Conservation (phyloP, 768 basidiomycete genomes). For the Polyporus arcularius region DNA sequence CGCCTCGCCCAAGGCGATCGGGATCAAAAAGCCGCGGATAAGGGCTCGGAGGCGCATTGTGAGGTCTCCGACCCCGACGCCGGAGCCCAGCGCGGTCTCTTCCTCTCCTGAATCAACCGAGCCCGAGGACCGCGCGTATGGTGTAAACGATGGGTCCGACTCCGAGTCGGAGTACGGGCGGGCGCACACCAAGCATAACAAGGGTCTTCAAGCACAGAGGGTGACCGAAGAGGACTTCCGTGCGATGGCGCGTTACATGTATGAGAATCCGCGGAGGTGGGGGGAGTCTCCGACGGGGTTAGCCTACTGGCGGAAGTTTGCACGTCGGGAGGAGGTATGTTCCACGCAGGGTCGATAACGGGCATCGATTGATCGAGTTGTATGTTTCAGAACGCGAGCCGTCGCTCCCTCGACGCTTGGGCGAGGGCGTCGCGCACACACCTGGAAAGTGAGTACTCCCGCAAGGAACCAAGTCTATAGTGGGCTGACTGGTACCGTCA, state of each 20-base stretch:
- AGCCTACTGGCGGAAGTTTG: not conserved
- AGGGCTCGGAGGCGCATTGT: no score
- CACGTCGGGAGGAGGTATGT: not conserved
- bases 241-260: constrained; percentile 4
- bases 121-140: not conserved
- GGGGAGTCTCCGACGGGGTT: not conserved
- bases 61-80: no score
- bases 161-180: not conserved
- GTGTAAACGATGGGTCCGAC: no score
- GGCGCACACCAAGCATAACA: not conserved
- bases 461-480: not conserved
- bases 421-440: not conserved
- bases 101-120: not conserved
- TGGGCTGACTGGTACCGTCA: not conserved
- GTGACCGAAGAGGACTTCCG: constrained; percentile 5
- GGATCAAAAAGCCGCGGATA: not conserved
- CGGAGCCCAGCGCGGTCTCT: no score
- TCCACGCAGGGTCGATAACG: not conserved
- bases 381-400: not conserved
- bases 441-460: not conserved
- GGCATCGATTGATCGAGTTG: not conserved
- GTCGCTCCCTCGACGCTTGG: not conserved
- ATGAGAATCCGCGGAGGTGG: not conserved
- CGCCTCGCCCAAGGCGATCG: not conserved
- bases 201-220: not conserved